Percentiles rank a stretch among this genome's conserved stretches.
Evolutionary conservation across 2,329 filamentous ascomycete species (phyloP).

Genomic region (Ophiostoma perfectum): DNA sequence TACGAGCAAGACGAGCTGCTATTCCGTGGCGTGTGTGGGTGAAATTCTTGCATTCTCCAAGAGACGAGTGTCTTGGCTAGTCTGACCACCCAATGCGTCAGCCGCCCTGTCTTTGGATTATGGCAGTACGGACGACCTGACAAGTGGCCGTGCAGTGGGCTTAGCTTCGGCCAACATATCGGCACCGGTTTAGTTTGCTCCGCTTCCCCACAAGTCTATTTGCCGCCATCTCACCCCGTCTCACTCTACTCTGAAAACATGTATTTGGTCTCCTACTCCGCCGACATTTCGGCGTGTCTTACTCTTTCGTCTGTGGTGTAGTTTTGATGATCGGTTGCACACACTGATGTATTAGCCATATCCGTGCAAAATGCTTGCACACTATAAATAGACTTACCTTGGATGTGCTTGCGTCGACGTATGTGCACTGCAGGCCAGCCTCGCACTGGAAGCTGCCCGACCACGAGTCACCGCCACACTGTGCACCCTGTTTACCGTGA

Average conservation of each 20-base stretch:
- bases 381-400: background rate
- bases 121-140: too few species aligned
- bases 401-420: conserved; percentile 12
- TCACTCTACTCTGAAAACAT: background rate
- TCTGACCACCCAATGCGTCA: background rate
- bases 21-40: background rate
- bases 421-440: conserved; percentile 17
- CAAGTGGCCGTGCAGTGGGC: background rate
- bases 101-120: background rate
- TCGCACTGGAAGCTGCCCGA: conserved; percentile 23
- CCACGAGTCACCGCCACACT: conserved; percentile 23
- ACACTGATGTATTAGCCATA: background rate
- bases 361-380: background rate
- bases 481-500: conserved; percentile 34
- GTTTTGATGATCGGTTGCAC: background rate
- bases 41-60: background rate
- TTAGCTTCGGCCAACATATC: background rate
- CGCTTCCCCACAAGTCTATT: background rate
- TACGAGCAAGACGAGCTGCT: background rate
- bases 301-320: background rate
- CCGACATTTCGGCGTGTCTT: background rate
- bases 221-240: background rate
- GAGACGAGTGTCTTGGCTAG: background rate
- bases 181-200: background rate
- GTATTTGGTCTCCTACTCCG: background rate